Evolutionary conservation across 2,329 filamentous ascomycete species (phyloP).

Genomic region (Oidium heveae): DNA sequence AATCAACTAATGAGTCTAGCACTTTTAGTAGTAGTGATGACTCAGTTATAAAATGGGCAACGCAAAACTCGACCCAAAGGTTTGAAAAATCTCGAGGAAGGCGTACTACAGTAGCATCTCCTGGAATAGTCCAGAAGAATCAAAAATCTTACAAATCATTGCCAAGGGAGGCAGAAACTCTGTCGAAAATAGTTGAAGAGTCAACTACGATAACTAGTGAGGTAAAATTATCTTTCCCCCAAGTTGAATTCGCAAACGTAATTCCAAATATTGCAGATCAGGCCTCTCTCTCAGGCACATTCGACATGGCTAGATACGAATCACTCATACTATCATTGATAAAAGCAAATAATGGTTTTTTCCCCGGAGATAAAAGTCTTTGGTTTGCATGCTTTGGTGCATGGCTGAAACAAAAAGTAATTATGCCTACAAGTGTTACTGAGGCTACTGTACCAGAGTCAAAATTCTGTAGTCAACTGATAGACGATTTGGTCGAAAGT

Average conservation of each 20-base stretch:
- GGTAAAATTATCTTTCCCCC: neutral
- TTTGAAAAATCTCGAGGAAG: neutral
- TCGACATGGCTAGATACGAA: conserved; percentile 1
- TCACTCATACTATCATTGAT: conserved; percentile 7
- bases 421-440: neutral
- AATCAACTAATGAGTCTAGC: conserved; percentile 1
- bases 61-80: conserved; percentile 1
- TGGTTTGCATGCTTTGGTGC: conserved; percentile 11
- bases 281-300: neutral
- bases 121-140: neutral
- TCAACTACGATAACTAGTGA: neutral
- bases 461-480: conserved; percentile 6
- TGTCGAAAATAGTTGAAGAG: conserved; percentile 2
- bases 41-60: conserved; percentile 3
- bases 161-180: conserved; percentile 2
- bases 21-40: conserved; percentile 2
- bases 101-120: neutral
- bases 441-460: conserved; percentile 5
- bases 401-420: conserved; percentile 8
- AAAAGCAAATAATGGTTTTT: conserved; percentile 7
- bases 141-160: conserved; percentile 2
- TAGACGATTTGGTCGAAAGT: conserved; percentile 8
- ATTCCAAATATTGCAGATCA: neutral
- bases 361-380: conserved; percentile 11
- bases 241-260: neutral